Conservation (phyloP, 116 monocot genomes). For the Thalassia testudinum region DNA sequence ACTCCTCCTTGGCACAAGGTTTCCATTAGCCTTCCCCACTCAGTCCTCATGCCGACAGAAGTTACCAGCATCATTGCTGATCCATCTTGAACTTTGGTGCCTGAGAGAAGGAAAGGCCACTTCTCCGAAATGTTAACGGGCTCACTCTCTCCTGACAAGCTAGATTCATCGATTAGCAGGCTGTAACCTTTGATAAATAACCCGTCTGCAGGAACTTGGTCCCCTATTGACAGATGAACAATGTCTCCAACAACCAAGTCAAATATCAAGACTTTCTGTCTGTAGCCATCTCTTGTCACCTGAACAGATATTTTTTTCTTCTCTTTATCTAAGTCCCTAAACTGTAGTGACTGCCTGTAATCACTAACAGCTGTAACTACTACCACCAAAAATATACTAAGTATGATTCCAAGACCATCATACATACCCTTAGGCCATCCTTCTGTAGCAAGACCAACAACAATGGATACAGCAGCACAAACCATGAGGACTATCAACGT, state of each 20-base stretch:
- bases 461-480: slow-evolving; percentile 42
- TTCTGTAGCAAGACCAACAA: slow-evolving; percentile 45
- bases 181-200: slow-evolving; percentile 44
- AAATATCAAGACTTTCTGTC: slow-evolving; percentile 55
- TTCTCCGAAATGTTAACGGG: slow-evolving; percentile 37
- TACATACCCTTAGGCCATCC: slow-evolving; percentile 60
- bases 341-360: slow-evolving; percentile 55
- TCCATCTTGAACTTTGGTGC: slow-evolving; percentile 72
- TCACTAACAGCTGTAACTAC: slow-evolving; percentile 57
- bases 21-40: slow-evolving; percentile 60
- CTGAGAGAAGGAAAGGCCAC: slow-evolving; percentile 50
- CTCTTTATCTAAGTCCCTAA: slow-evolving; percentile 60
- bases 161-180: slow-evolving; percentile 56
- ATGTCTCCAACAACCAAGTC: slow-evolving; percentile 56
- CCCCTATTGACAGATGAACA: slow-evolving; percentile 58
- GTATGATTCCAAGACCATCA: slow-evolving; percentile 55
- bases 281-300: slow-evolving; percentile 40
- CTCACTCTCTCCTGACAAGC: slow-evolving; percentile 66
- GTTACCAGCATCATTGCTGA: slow-evolving; percentile 61
- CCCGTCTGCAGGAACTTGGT: slow-evolving; percentile 70
- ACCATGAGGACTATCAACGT: slow-evolving; percentile 53
- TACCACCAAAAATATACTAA: slow-evolving; percentile 53
- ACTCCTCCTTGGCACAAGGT: slow-evolving; percentile 55
- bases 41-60: slow-evolving; percentile 60
- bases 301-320: slow-evolving; percentile 63